These are phyloP conservation scores for Yamadazyma sp. DNA, from an alignment of 1,139 yeast genomes.

Conservation along the genomic window DNA sequence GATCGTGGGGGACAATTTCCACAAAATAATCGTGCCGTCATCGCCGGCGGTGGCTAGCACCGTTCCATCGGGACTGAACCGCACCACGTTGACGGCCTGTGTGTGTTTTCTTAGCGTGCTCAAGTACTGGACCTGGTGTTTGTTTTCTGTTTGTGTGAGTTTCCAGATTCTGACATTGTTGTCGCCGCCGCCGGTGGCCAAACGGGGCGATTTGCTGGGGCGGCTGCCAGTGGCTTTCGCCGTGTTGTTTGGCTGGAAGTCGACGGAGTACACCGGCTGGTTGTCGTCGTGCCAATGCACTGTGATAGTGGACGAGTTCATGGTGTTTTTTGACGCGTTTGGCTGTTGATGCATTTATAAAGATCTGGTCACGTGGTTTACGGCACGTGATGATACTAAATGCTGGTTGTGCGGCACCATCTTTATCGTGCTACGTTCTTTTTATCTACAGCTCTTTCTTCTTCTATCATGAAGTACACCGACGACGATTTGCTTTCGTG, in stretches of 20 bases:
- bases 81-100: conserved; percentile 89
- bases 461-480: too few relatives aligned
- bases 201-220: conserved; percentile 39
- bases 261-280: conserved; percentile 80
- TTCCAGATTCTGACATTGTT: conserved; percentile 77
- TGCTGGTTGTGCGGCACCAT: conserved; percentile 1
- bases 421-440: too few relatives aligned
- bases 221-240: too few relatives aligned
- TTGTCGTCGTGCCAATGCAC: conserved; percentile 83
- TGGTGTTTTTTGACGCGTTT: not conserved
- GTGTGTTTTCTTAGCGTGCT: conserved; percentile 84
- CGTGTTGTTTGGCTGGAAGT: conserved; percentile 66
- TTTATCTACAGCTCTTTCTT: too few relatives aligned
- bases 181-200: conserved; percentile 95
- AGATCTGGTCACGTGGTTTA: not conserved
- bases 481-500: conserved; percentile 16
- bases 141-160: conserved; percentile 10
- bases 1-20: conserved; percentile 62
- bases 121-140: conserved; percentile 50
- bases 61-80: conserved; percentile 70
- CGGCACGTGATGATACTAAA: conserved; percentile 1
- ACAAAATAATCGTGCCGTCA: conserved; percentile 82
- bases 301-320: conserved; percentile 63
- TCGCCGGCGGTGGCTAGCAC: conserved; percentile 89
- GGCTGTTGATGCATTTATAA: not conserved